These are phyloP conservation scores for Iberis pinnata DNA, from an alignment of 345 rosid species.

Conservation along the genomic window DNA sequence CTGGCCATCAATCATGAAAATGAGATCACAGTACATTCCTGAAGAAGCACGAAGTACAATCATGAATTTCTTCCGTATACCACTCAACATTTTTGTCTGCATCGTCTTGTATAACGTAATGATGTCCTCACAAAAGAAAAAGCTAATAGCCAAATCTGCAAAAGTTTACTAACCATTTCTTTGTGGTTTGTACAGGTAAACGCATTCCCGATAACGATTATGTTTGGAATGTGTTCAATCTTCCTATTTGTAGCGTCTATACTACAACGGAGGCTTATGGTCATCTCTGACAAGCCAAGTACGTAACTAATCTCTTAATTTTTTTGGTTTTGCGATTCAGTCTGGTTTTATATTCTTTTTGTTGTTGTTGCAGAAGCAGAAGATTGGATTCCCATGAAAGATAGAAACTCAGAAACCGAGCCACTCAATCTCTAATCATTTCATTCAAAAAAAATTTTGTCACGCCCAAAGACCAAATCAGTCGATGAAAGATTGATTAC, in stretches of 20 bases:
- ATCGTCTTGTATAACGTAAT: conserved; percentile 66
- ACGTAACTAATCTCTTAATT: conserved; percentile 20
- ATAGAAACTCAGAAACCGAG: conserved; percentile 13
- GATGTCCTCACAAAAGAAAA: neutral
- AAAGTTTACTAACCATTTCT: neutral
- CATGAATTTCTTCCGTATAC: conserved; percentile 91
- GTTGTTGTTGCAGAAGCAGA: conserved; percentile 2
- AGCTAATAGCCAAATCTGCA: neutral
- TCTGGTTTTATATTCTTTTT: no score
- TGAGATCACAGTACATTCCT: conserved; percentile 89
- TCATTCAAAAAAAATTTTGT: neutral
- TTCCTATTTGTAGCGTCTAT: conserved; percentile 75
- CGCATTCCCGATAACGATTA: conserved; percentile 73
- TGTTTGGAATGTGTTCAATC: conserved; percentile 89
- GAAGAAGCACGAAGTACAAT: conserved; percentile 94
- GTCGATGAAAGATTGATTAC: no score
- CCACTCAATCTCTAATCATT: conserved; percentile 7
- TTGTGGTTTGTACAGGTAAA: conserved; percentile 39
- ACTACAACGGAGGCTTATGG: conserved; percentile 68
- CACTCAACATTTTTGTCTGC: conserved; percentile 81
- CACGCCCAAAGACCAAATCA: no score
- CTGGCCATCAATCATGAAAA: conserved; percentile 96
- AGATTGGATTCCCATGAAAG: conserved; percentile 12
- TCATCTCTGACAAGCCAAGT: conserved; percentile 65
- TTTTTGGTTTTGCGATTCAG: neutral